Base-by-base conservation (phyloP, 148 eudicot species). In the Rhododendron molle region DNA sequence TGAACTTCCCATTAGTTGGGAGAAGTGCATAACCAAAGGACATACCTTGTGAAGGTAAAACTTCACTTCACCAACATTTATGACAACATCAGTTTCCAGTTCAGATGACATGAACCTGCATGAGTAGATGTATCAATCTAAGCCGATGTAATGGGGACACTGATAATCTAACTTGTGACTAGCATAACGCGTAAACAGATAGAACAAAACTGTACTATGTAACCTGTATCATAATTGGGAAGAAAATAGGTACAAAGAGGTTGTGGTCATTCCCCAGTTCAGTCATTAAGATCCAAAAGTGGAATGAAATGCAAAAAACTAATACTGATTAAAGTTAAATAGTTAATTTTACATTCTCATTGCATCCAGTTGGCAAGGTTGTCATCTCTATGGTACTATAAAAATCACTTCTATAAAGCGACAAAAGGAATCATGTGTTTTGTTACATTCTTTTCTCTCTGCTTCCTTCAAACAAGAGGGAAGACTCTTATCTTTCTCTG, bases 31-130 rank as follows among this genome's bases (percentile, higher is more conserved):
- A 30, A 73, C 73, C 49, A n/a, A 54, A 78, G 46, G 2, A 77
- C 73, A 83, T 90, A 94, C 97, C 97, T 94, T 93, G 87, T 94
- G 97, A 86, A 94, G 95, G 87, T 86, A 83, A 85, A 94, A 94
- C 77, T 92, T 91, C 81, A 91, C 88, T 40, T 90, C 97, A 73
- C 88, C 92, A 52, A 94, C 93, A 81, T 74, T 81, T 83, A 94
- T 76, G 40, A 90, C 85, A 44, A 93, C 91, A 91, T 94, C 97
- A 46, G 94, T 86, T 73, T 91, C 92, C 92, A 94, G 89, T 82
- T 94, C 97, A 76, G 95, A 94, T 32, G 91, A 87, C 62, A 93
- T 90, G 43, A 91, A 90, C 91, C 96, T 94, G 94, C 91, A 85
- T 69, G 82, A 89, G 80, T 32, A 81, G 15, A 84, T 49, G 44